Evolutionary conservation across 1,284 basidiomycete genomes (phyloP).

Genomic region (Leccinum angustisporum): DNA sequence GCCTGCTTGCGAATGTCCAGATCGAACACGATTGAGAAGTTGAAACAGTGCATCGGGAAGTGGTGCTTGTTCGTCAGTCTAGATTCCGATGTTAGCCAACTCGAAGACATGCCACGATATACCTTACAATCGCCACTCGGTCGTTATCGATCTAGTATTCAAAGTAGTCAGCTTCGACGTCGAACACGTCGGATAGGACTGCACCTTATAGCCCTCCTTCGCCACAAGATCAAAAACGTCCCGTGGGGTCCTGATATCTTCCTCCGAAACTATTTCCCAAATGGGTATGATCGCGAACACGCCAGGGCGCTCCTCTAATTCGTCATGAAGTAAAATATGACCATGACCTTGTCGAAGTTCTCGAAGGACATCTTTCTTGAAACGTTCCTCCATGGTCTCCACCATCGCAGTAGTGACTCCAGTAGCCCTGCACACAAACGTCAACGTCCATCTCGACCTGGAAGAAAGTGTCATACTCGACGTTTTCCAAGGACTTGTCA

Average conservation of each 20-base stretch:
- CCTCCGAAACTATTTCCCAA: conserved; percentile 84
- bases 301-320: conserved; percentile 91
- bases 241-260: conserved; percentile 91
- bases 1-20: conserved; percentile 60
- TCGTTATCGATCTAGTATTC: conserved; percentile 78
- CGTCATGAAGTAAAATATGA: conserved; percentile 91
- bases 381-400: conserved; percentile 87
- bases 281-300: conserved; percentile 85
- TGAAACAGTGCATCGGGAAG: conserved; percentile 82
- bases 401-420: conserved; percentile 93
- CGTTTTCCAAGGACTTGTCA: conserved; percentile 87
- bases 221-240: conserved; percentile 79
- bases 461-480: conserved; percentile 64
- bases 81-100: conserved; percentile 14
- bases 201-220: conserved; percentile 73
- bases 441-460: background rate
- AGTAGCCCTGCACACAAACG: conserved; percentile 65
- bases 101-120: background rate
- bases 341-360: conserved; percentile 79
- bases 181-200: conserved; percentile 12
- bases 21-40: conserved; percentile 71
- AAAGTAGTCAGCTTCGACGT: conserved; percentile 10
- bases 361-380: conserved; percentile 88
- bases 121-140: conserved; percentile 78
- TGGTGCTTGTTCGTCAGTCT: conserved; percentile 97